phyloP scores from a whole-genome alignment of 2,329 filamentous ascomycete species.

The Drechslerella stenobrocha region DNA sequence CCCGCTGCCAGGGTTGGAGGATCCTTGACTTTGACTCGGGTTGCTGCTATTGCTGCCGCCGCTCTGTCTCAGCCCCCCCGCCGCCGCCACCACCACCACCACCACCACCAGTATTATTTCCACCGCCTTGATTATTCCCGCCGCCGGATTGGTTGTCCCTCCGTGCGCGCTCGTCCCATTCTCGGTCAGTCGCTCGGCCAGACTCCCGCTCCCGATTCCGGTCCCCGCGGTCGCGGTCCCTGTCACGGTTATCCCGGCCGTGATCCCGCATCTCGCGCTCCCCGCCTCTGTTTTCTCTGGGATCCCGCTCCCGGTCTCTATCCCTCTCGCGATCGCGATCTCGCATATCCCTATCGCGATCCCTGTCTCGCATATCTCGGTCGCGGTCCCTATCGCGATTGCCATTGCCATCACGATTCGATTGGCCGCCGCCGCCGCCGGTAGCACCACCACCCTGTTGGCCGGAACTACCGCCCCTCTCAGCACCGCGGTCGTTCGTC shows the following conservation, averaged over 20 bases:
- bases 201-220: conserved; percentile 24
- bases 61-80: conserved; percentile 13
- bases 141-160: conserved; percentile 20
- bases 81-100: conserved; percentile 28
- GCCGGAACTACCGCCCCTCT: conserved; percentile 1
- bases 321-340: conserved; percentile 26
- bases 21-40: conserved; percentile 14
- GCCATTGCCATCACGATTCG: conserved; percentile 12
- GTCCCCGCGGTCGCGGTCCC: conserved; percentile 34
- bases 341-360: conserved; percentile 39
- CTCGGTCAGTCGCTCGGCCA: conserved; percentile 12
- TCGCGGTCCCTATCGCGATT: conserved; percentile 42
- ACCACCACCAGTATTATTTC: conserved; percentile 10
- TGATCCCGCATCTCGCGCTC: conserved; percentile 23
- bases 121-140: conserved; percentile 32
- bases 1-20: conserved; percentile 11
- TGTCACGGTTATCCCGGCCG: conserved; percentile 20
- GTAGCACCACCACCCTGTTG: neutral
- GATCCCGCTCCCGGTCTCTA: conserved; percentile 13
- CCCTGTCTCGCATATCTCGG: conserved; percentile 17
- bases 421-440: conserved; percentile 7
- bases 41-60: conserved; percentile 4
- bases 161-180: conserved; percentile 30
- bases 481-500: conserved; percentile 4
- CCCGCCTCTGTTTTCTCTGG: conserved; percentile 8